Percentiles rank a stretch among this genome's conserved stretches.
phyloP scores from a whole-genome alignment of 148 eudicot genomes.

The Polygonum aviculare region DNA sequence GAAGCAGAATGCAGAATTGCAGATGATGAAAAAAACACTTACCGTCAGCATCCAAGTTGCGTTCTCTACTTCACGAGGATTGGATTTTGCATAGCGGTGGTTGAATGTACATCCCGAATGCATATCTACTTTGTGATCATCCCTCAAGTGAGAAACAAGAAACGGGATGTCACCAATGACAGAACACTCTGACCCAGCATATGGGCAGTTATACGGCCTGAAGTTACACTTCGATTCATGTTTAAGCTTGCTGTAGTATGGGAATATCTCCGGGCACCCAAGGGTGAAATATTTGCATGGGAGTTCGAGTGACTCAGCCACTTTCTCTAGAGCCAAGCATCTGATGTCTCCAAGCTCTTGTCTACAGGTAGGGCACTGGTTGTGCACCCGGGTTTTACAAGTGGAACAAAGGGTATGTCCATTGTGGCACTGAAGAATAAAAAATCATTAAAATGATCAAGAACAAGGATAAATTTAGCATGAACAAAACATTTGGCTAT shows the following conservation, averaged over 20 bases:
- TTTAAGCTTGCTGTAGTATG: slow-evolving; percentile 86
- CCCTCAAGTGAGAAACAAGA: slow-evolving; percentile 76
- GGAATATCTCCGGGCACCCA: slow-evolving; percentile 94
- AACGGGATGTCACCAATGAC: slow-evolving; percentile 71
- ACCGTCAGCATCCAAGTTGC: slow-evolving; percentile 99
- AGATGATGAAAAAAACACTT: slow-evolving; percentile 20
- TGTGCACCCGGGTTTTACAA: slow-evolving; percentile 81
- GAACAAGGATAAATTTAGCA: neutral
- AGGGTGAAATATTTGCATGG: slow-evolving; percentile 71
- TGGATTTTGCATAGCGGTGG: slow-evolving; percentile 92
- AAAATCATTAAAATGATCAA: neutral
- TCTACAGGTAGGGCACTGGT: slow-evolving; percentile 89
- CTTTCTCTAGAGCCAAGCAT: slow-evolving; percentile 88
- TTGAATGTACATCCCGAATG: slow-evolving; percentile 90
- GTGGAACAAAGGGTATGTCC: slow-evolving; percentile 92
- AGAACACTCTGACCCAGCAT: slow-evolving; percentile 94
- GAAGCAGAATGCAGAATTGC: neutral
- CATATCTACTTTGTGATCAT: slow-evolving; percentile 98
- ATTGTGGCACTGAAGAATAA: slow-evolving; percentile 69
- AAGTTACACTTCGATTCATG: slow-evolving; percentile 80
- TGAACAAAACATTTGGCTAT: neutral
- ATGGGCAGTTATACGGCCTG: slow-evolving; percentile 89
- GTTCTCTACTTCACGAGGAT: slow-evolving; percentile 97
- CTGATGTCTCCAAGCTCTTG: slow-evolving; percentile 93
- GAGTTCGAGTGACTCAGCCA: slow-evolving; percentile 83